phyloP scores from a whole-genome alignment of 78 protist genomes.

The Tieghemostelium lacteum region DNA sequence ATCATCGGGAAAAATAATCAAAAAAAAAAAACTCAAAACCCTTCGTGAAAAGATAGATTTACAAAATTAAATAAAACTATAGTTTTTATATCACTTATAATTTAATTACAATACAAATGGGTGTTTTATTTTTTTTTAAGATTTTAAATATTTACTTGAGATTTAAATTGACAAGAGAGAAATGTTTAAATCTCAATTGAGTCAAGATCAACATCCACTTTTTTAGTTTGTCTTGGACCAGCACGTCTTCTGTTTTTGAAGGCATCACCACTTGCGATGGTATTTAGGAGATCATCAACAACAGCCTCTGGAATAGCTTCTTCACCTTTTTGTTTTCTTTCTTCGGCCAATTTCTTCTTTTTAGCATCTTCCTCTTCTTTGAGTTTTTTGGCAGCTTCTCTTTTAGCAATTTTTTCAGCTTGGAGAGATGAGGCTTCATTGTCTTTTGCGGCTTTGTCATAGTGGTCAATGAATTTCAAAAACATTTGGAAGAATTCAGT shows the following conservation, averaged over 20 bases:
- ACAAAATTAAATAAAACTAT: too few relatives aligned
- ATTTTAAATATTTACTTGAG: too few relatives aligned
- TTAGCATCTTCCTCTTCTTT: constrained; percentile 75
- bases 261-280: constrained; percentile 78
- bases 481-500: constrained; percentile 62
- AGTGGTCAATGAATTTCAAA: constrained; percentile 46
- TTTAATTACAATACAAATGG: too few relatives aligned
- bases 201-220: too few relatives aligned
- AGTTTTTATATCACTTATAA: too few relatives aligned
- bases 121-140: too few relatives aligned
- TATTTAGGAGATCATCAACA: constrained; percentile 70
- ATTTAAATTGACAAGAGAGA: too few relatives aligned
- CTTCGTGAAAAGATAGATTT: too few relatives aligned
- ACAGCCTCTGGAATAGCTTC: constrained; percentile 53
- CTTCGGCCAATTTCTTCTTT: constrained; percentile 60
- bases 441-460: constrained; percentile 60
- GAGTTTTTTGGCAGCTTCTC: constrained; percentile 77
- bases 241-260: constrained; percentile 65
- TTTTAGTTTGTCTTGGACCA: too few relatives aligned
- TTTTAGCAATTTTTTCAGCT: constrained; percentile 73
- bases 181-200: too few relatives aligned
- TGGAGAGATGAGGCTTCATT: constrained; percentile 51
- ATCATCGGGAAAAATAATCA: too few relatives aligned
- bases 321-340: constrained; percentile 59
- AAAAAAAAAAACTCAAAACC: too few relatives aligned